phyloP scores from a whole-genome alignment of 345 rosid genomes.

The Arabis hirsuta region DNA sequence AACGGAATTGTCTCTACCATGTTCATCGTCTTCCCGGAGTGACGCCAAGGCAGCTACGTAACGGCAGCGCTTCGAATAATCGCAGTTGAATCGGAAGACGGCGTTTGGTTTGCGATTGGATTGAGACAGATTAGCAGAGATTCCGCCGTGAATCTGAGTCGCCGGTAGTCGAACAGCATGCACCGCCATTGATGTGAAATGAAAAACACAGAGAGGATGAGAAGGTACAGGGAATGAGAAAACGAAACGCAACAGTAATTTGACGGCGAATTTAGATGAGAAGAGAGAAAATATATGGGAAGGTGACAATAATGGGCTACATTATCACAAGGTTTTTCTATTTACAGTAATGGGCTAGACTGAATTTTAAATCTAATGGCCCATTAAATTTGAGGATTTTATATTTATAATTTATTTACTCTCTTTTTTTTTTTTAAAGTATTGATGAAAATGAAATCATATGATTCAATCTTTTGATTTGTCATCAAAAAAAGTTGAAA shows the following conservation, averaged over 20 bases:
- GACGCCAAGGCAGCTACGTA: constrained; percentile 41
- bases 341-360: not conserved
- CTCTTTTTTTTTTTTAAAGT: no score
- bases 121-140: constrained; percentile 35
- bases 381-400: not conserved
- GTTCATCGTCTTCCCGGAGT: constrained; percentile 36
- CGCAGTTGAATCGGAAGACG: constrained; percentile 19
- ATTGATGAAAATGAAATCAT: no score
- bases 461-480: no score
- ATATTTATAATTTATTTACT: no score
- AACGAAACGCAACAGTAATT: not conserved
- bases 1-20: constrained; percentile 29
- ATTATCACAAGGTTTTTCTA: not conserved
- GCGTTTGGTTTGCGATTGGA: constrained; percentile 34
- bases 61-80: constrained; percentile 40
- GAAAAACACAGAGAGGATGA: constrained; percentile 19
- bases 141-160: constrained; percentile 38
- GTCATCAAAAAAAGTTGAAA: no score
- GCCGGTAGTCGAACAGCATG: constrained; percentile 46
- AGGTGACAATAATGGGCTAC: constrained; percentile 21
- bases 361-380: not conserved
- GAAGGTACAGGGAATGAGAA: not conserved
- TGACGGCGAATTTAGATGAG: constrained; percentile 35
- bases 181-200: constrained; percentile 51
- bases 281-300: not conserved